Evolutionary conservation across 2,329 filamentous ascomycete genomes (phyloP), one percentile per base, ranked within the genome.

Genomic region (Neopestalotiopsis rosae): DNA sequence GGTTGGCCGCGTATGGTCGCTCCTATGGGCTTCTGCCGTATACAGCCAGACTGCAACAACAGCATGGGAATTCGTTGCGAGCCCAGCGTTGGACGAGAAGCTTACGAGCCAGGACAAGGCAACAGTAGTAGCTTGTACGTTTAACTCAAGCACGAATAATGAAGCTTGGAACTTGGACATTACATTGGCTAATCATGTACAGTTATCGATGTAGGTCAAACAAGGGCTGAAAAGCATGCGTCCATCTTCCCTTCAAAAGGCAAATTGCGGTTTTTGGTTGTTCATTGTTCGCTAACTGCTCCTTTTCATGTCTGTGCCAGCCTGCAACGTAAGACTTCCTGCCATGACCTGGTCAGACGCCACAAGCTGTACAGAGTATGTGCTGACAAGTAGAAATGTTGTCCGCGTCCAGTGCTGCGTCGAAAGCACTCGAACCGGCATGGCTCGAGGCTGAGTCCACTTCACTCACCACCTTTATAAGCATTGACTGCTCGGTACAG

Each of bases 401-500:
- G 17, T 20, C n/a, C 10, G 10, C 17, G n/a, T 28, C 20, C 20
- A 49, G 61, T 9, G 61, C n/a, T 12, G 34, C 20, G 61, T 68
- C 72, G 0, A 67, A 69, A 64, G 32, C 70, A 40, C 61, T 74
- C 14, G 72, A 76, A 58, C 65, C 58, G 14, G 71, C 74, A 71
- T 76, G 74, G 75, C 57, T 61, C 3, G 34, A 68, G 6, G 71
- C 68, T 12, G 61, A 57, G 30, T 56, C 70, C n/a, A 69, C 70
- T n/a, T 66, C 70, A 7, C 56, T 64, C 20, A 9, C 71, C 4
- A 61, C 67, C 12, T 58, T 74, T 38, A 38, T 73, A 17, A 75
- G 72, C 68, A 40, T 76, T 49, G 73, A 76, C 63, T 76, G 75
- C 61, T 61, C 58, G 5, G 66, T 66, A 4, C 64, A 69, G 32